Evolutionary conservation across 345 rosid genomes (phyloP), one percentile per base, ranked within the genome.

Genomic region (Streptanthus diversifolius): DNA sequence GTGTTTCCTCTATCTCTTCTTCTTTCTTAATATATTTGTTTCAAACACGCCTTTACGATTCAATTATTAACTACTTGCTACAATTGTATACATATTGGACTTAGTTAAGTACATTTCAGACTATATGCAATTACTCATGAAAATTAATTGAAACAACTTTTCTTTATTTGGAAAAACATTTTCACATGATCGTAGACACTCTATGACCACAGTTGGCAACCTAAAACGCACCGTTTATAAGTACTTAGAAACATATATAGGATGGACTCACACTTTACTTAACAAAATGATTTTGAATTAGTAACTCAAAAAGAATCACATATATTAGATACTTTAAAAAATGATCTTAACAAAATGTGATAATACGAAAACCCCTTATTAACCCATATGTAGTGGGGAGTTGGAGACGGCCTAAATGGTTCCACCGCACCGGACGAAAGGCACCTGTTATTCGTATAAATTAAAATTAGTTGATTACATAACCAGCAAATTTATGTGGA

Each of bases 111-210:
- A 19, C 9, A 52, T 52, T 72, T 72, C 24, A 57, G 15, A 43
- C 35, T 21, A 27, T 29, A 27, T 72, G 54, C 54, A 52, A 41
- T 63, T 30, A 70, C 51, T 71, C 39, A 4, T 48, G 29, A 36
- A 59, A 63, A 41, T 63, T 22, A 43, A 37, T 29, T 63, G 33
- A 32, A 72, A 63, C 70, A 19, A 53, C 44, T 35, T 63, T 27
- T 37, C 59, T 37, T 21, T 49, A 57, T 27, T 66, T 44, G 45
- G 51, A 54, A 36, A 57, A 27, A 35, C 53, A 45, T 57, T 45
- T 52, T 56, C 59, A 65, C 66, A 73, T 65, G 66, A 57, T 44
- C 17, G n/a, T 73, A 27, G 18, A 52, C 44, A 47, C 5, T 53
- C 10, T 32, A 2, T 40, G 33, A 56, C 47, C 25, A 0, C 17